phyloP scores from a whole-genome alignment of 257 asterid genomes.

The Voacanga thouarsii region DNA sequence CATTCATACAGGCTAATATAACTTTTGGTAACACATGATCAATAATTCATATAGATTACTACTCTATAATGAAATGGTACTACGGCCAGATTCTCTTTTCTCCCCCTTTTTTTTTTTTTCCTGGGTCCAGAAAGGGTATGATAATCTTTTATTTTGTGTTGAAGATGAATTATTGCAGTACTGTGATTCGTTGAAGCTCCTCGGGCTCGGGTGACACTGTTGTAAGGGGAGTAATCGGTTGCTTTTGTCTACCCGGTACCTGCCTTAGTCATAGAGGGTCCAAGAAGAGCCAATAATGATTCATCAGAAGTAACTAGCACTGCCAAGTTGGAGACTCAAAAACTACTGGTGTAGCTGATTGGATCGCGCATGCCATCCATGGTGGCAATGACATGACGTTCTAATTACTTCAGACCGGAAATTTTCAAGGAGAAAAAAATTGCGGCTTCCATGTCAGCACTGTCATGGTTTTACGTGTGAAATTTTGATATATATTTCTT shows the following conservation, averaged over 20 bases:
- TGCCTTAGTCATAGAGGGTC: background rate
- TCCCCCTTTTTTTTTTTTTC: too few relatives aligned
- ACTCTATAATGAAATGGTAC: background rate
- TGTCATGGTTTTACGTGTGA: background rate
- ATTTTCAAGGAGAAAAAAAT: background rate
- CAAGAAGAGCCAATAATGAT: background rate
- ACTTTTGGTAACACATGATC: background rate
- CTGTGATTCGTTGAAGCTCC: background rate
- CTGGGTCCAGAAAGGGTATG: background rate
- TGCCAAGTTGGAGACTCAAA: background rate
- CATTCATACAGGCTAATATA: conserved; percentile 29
- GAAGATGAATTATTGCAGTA: background rate
- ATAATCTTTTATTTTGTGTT: background rate
- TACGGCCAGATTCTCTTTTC: background rate
- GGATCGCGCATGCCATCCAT: background rate
- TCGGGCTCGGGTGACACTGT: background rate
- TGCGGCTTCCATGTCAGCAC: background rate
- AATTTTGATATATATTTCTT: background rate
- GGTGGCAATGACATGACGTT: background rate
- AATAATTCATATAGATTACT: background rate
- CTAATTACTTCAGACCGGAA: background rate
- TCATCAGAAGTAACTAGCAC: background rate
- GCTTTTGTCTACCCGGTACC: background rate
- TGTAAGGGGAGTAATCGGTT: background rate
- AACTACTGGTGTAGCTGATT: background rate